Conservation (phyloP, 352 stramenopile species). For the Pythium aristosporum region DNA sequence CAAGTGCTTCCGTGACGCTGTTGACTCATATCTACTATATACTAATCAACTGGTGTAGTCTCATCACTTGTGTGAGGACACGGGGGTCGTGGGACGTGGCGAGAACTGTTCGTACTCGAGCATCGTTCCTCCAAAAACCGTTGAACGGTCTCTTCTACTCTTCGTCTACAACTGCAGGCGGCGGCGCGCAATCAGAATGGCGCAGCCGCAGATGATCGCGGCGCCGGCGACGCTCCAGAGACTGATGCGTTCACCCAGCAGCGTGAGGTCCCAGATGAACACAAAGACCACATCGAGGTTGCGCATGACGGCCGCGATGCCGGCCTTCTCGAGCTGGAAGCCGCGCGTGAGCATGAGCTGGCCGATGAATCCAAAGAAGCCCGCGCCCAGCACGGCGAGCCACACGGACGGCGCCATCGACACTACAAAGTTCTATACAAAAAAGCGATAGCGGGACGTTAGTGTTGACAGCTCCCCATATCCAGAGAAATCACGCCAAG, state of each 20-base stretch:
- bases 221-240: constrained; percentile 46
- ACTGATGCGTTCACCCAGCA: constrained; percentile 42
- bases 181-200: constrained; percentile 33
- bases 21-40: too few relatives aligned
- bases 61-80: too few relatives aligned
- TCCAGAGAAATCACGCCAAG: not conserved
- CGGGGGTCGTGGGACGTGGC: too few relatives aligned
- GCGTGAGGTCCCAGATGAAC: constrained; percentile 48
- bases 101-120: too few relatives aligned
- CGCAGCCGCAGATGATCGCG: constrained; percentile 33
- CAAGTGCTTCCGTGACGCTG: too few relatives aligned
- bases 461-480: too few relatives aligned
- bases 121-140: too few relatives aligned
- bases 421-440: constrained; percentile 29
- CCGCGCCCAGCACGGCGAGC: constrained; percentile 40
- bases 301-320: constrained; percentile 46
- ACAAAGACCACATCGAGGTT: constrained; percentile 60
- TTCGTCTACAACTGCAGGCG: constrained; percentile 11
- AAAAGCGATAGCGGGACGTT: not conserved
- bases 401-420: constrained; percentile 37
- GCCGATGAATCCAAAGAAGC: constrained; percentile 43
- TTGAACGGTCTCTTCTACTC: not conserved
- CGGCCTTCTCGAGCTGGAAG: constrained; percentile 62
- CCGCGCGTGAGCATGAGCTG: constrained; percentile 60
- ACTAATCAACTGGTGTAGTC: too few relatives aligned